Evolutionary conservation across 2,329 filamentous ascomycete genomes (phyloP), one percentile per base, ranked within the genome.

Genomic region (Aspergillus caelatus): DNA sequence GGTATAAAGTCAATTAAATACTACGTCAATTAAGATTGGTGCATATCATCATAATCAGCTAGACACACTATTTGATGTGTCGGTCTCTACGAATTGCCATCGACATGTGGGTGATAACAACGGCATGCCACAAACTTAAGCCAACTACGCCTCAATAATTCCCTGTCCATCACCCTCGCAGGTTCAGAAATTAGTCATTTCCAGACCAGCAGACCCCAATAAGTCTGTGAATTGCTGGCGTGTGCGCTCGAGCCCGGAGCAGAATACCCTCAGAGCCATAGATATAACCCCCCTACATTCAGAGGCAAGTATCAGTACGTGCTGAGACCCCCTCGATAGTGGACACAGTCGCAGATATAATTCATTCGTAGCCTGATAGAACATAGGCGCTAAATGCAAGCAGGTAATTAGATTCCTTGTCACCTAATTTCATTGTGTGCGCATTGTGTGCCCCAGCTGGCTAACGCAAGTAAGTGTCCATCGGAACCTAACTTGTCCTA

Each of bases 171-270:
- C 67, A 1, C 68, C 68, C 7, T 67, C 64, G 0, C 59, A 63
- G 4, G 60, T 39, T 63, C 67, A 70, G 36, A 70, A 71, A 21
- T 67, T 68, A 10, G 53, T 46, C 7, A 70, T 57, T 21, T 41
- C 21, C 46, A 72, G 46, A 1, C 71, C 69, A 3, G 66, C 65
- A 3, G 66, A 67, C 6, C 57, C 21, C 1, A 73, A 54, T 7
- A 73, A 32, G 30, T 64, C 63, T 5, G 32, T 61, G 69, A 67
- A 73, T 3, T 63, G 61, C 26, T 66, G 61, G 7, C 65, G 62
- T 1, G 71, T 71, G n/a, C 70, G 64, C 62, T 72, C 68, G 1
- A 70, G 32, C 5, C 70, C 70, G 4, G 70, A 66, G 36, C 69
- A 70, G 39, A 72, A 72, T 3, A 70, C 2, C 23, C 23, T 26